phyloP scores from a whole-genome alignment of 352 stramenopile genomes.

The Phytophthora sp. region DNA sequence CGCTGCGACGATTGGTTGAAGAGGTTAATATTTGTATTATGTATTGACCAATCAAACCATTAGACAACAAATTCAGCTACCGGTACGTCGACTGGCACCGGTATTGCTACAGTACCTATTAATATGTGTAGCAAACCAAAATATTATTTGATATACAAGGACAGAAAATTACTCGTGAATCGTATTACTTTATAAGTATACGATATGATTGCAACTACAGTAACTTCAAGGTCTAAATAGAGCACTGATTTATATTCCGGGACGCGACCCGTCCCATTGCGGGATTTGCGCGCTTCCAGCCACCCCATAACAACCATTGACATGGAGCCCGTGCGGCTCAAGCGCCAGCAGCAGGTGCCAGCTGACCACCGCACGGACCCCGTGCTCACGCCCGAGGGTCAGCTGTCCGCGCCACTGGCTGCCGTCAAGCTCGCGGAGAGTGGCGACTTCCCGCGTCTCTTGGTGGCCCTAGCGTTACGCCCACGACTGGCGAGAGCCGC shows the following conservation, averaged over 20 bases:
- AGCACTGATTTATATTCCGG: conserved; percentile 13
- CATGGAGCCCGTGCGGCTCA: conserved; percentile 38
- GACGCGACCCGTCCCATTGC: conserved; percentile 17
- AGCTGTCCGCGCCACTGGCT: conserved; percentile 23
- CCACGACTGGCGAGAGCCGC: conserved; percentile 48
- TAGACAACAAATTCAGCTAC: no score
- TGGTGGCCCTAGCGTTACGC: conserved; percentile 49
- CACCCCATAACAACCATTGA: background rate
- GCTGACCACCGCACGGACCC: conserved; percentile 19
- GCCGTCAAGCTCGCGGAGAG: conserved; percentile 54
- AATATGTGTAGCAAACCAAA: no score
- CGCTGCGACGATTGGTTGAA: conserved; percentile 10
- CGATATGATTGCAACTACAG: no score
- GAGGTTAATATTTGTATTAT: background rate
- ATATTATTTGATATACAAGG: no score
- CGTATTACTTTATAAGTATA: no score
- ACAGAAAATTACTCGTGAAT: no score
- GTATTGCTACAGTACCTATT: no score
- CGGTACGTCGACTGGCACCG: no score
- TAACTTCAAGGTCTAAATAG: conserved; percentile 25
- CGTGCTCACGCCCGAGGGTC: conserved; percentile 22
- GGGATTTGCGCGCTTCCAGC: conserved; percentile 29
- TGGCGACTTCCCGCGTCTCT: conserved; percentile 50
- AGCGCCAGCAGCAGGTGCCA: conserved; percentile 35
- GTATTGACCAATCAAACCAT: conserved; percentile 2